Evolutionary conservation across 2,329 filamentous ascomycete genomes (phyloP).

Genomic region (Xylaria sp.): DNA sequence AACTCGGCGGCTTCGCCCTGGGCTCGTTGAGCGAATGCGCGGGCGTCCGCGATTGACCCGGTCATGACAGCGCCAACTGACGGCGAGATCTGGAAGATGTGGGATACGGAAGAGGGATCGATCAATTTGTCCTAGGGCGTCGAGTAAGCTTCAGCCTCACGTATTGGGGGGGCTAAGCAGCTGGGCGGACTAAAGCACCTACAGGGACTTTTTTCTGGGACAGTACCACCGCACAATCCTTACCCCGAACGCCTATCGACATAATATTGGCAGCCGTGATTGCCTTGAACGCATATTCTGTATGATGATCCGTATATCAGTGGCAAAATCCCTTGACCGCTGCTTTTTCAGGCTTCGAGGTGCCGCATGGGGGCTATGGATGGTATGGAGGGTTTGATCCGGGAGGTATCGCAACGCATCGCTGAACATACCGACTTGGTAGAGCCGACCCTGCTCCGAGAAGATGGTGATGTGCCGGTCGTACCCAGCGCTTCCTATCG

Average conservation of each 20-base stretch:
- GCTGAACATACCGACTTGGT: slow-evolving; percentile 90
- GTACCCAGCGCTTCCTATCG: slow-evolving; percentile 81
- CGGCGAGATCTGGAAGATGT: slow-evolving; percentile 96
- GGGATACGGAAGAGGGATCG: slow-evolving; percentile 93
- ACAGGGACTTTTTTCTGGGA: slow-evolving; percentile 99
- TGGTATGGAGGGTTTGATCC: slow-evolving; percentile 21
- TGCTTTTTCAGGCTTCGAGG: slow-evolving; percentile 9
- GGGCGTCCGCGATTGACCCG: slow-evolving; percentile 95
- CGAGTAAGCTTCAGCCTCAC: slow-evolving; percentile 42
- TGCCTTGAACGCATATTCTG: slow-evolving; percentile 99
- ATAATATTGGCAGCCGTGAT: slow-evolving; percentile 99
- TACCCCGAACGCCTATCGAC: slow-evolving; percentile 92
- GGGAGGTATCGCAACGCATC: slow-evolving; percentile 17
- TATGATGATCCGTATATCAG: slow-evolving; percentile 35
- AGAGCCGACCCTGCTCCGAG: slow-evolving; percentile 96
- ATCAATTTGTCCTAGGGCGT: slow-evolving; percentile 89
- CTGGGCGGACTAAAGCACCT: slow-evolving; percentile 51
- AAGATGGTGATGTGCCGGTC: slow-evolving; percentile 99
- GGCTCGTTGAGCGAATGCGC: slow-evolving; percentile 89
- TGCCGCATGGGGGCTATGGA: slow-evolving; percentile 1
- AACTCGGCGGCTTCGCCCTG: slow-evolving; percentile 97
- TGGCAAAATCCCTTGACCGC: slow-evolving; percentile 22
- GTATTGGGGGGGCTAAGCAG: slow-evolving; percentile 18
- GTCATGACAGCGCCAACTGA: slow-evolving; percentile 99
- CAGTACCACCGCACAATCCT: slow-evolving; percentile 94